phyloP scores from a whole-genome alignment of 305 asterid species.

The Solanum hybrid region DNA sequence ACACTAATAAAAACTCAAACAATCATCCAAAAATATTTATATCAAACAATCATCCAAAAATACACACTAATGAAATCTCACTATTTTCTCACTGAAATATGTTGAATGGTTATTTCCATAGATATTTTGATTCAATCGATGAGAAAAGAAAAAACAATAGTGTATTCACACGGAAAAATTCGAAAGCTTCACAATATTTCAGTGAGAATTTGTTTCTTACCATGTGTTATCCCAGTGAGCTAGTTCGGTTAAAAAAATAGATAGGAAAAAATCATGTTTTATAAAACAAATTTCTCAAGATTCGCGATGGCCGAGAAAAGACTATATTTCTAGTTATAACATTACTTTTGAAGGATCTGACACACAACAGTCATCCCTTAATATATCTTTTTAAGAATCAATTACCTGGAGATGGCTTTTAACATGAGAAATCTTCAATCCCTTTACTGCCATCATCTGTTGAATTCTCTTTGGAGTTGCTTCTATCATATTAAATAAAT shows the following conservation, averaged over 20 bases:
- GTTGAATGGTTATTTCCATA: not conserved
- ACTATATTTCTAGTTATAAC: not conserved
- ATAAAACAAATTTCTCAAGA: not conserved
- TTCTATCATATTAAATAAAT: constrained; percentile 16
- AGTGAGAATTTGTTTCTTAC: not conserved
- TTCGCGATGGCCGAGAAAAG: no score
- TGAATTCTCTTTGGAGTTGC: constrained; percentile 68
- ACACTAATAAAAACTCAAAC: no score
- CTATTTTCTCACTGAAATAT: not conserved
- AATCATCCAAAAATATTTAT: no score
- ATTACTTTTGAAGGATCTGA: not conserved
- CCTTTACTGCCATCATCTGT: constrained; percentile 51
- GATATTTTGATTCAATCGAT: not conserved
- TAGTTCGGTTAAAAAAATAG: not conserved
- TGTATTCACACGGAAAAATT: not conserved
- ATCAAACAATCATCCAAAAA: not conserved
- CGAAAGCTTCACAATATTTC: not conserved
- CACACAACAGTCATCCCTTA: not conserved
- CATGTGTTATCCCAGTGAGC: not conserved
- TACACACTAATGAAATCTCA: not conserved
- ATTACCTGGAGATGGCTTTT: constrained; percentile 71
- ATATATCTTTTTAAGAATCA: not conserved
- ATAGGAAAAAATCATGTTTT: not conserved
- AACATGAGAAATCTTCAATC: constrained; percentile 54
- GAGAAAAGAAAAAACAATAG: not conserved